These are phyloP conservation scores for Colletotrichum theobromicola DNA, from an alignment of 2,329 filamentous ascomycete genomes.

Conservation along the genomic window DNA sequence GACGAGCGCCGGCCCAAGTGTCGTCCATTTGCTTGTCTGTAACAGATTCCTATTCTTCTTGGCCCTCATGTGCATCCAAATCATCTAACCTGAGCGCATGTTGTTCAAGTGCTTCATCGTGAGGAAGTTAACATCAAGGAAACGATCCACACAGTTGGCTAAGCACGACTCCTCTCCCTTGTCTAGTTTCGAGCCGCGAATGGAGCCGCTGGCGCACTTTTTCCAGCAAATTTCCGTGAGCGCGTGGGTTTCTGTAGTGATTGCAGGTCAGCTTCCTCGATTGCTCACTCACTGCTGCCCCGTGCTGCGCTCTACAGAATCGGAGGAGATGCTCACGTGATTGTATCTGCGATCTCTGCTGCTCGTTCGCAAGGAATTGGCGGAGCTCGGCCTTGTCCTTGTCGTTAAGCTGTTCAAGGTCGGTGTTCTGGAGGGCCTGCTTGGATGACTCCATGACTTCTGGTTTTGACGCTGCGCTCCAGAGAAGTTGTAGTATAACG, in stretches of 20 bases:
- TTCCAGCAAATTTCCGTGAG: slow-evolving; percentile 85
- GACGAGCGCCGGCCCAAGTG: neutral
- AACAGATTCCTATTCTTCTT: neutral
- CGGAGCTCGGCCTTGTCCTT: slow-evolving; percentile 88
- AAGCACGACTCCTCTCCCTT: slow-evolving; percentile 82
- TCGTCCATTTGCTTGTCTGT: neutral
- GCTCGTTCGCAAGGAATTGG: slow-evolving; percentile 83
- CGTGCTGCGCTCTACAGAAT: neutral
- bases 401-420: slow-evolving; percentile 77
- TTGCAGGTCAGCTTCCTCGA: neutral
- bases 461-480: neutral
- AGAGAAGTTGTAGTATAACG: neutral
- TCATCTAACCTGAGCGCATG: slow-evolving; percentile 40
- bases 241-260: slow-evolving; percentile 54
- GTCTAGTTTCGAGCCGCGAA: slow-evolving; percentile 77
- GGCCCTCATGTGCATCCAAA: neutral
- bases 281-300: neutral
- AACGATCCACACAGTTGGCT: slow-evolving; percentile 91
- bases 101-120: slow-evolving; percentile 85
- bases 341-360: slow-evolving; percentile 77
- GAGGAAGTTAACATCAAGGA: slow-evolving; percentile 85
- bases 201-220: slow-evolving; percentile 82
- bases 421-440: slow-evolving; percentile 55
- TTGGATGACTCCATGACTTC: slow-evolving; percentile 39
- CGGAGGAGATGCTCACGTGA: slow-evolving; percentile 56